Evolutionary conservation across 2,329 filamentous ascomycete genomes (phyloP).

Genomic region (Talaromyces sp.): DNA sequence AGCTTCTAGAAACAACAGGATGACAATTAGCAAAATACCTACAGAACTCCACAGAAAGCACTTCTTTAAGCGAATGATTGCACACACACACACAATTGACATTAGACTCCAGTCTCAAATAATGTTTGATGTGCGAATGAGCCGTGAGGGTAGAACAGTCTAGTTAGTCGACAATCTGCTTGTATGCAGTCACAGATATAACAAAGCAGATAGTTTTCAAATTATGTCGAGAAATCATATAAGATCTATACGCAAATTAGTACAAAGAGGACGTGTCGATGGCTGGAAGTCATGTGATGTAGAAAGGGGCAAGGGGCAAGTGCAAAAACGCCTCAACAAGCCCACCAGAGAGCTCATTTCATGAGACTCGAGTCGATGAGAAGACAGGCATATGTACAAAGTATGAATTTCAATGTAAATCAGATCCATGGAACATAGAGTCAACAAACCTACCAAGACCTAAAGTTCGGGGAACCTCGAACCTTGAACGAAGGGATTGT

Average conservation of each 20-base stretch:
- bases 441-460: background rate
- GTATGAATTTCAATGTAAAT: background rate
- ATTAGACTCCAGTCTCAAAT: background rate
- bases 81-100: background rate
- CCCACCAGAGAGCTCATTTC: background rate
- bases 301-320: conserved; percentile 7
- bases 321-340: background rate
- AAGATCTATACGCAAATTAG: conserved; percentile 1
- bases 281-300: conserved; percentile 3
- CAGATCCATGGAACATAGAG: background rate
- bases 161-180: background rate
- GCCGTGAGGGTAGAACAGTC: background rate
- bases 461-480: background rate
- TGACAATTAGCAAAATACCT: background rate
- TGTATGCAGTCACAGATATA: background rate
- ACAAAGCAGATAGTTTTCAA: background rate
- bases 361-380: too few relatives aligned
- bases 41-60: background rate
- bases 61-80: background rate
- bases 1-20: background rate
- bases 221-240: background rate
- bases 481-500: conserved; percentile 5
- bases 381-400: background rate
- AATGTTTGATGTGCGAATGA: background rate
- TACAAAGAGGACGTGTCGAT: background rate